Evolutionary conservation across 192 early-diverging fungal genomes (phyloP), one percentile per base, ranked within the genome.

Genomic region (Umbelopsis vinacea): DNA sequence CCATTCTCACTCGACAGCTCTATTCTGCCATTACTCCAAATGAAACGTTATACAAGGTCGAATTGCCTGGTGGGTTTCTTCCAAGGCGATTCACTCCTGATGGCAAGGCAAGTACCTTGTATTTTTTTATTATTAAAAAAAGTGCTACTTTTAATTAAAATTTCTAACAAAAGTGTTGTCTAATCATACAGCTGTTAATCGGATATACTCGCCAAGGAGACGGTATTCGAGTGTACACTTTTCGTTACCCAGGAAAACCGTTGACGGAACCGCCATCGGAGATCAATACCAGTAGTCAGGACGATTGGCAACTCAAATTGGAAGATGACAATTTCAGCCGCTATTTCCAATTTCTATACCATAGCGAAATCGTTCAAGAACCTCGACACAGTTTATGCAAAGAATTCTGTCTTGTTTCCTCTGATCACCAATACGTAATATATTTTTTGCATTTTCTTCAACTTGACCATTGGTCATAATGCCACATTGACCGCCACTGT

Each of bases 361-460:
- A 89, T 48, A 67, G 55, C 38, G 54, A 53, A 6, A 52, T 88
- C 6, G 74, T 84, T 6, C 15, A 60, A n/a, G 86, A 77, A 6
- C 48, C 29, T 17, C 29, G 60, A 40, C 79, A 89, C 66, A 38
- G 72, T 46, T 77, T 92, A 22, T 86, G 81, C 60, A 85, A 83
- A 63, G 90, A 92, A 66, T 92, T 92, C 74, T 86, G 87, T 35
- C 74, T 92, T 4, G 85, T 92, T 47, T 86, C 90, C 35, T 71
- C 72, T 40, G 78, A 90, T 70, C 71, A 80, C 3, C 71, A 76
- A 48, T 82, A 81, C 77, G 87, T 90, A 80, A 78, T 81, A 68
- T 12, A 21, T 43, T 12, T 1, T 29, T 21, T n/a, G n/a, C n/a
- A n/a, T n/a, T 14, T 71, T 23, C 29, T 38, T 40, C 12, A 29